Base-by-base conservation (phyloP, 768 basidiomycete species). In the Amanita pseudoporphyria region DNA sequence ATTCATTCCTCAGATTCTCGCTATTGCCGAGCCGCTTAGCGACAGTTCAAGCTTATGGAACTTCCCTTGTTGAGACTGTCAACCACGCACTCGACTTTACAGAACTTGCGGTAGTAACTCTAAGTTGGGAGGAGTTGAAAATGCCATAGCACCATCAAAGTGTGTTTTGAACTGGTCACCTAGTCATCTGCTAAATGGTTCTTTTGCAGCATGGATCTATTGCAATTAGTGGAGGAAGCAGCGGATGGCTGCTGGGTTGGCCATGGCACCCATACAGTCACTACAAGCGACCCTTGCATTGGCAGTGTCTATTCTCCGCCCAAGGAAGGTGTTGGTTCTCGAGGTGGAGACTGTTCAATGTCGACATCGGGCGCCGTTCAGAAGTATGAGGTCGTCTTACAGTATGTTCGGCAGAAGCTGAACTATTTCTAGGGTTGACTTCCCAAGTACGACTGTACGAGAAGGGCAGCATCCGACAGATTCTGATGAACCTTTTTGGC, bases 11-110 rank as follows among this genome's bases (percentile, higher is more conserved):
- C n/a, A n/a, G n/a, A n/a, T n/a, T n/a, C n/a, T n/a, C 28, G 92
- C 91, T 3, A 88, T 91, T 3, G 91, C 91, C 9, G 94, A 97
- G 58, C 70, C 96, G 16, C 71, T 97, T 19, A 76, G 78, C 41
- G 93, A 95, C 40, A 95, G 87, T 10, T 60, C 74, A n/a, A 68
- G n/a, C n/a, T n/a, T n/a, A n/a, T n/a, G n/a, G n/a, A n/a, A n/a
- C n/a, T n/a, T n/a, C n/a, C n/a, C n/a, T 97, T 1, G 89, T 94
- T 37, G 94, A 97, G 69, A 95, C 93, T 0, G 92, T 97, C 43
- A 96, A 96, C 60, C 94, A 97, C 57, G 94, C 96, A 4, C 71
- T 97, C 22, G 94, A 97, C 62, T 97, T 94, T 60, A 95, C 92
- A 26, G 96, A 97, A 60, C 74, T 95, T 19, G 88, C 53, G 92